phyloP scores from a whole-genome alignment of 441 rosid genomes.

The Cnidoscolus chayamansa region DNA sequence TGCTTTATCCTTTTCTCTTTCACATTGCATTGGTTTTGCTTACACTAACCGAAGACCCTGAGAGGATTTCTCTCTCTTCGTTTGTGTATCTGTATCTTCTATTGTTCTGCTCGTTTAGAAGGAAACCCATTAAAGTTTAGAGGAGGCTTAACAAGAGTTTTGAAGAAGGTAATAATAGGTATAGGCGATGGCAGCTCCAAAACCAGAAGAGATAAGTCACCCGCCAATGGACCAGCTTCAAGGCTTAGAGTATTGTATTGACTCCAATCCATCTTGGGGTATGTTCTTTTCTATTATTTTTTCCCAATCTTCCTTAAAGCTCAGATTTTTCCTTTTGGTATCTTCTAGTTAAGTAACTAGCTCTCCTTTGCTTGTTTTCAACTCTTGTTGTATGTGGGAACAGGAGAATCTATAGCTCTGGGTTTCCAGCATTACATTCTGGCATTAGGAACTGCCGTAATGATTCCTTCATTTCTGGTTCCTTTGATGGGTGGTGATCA shows the following conservation, averaged over 20 bases:
- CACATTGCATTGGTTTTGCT: constrained; percentile 20
- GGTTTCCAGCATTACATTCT: constrained; percentile 96
- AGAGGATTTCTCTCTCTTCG: constrained; percentile 9
- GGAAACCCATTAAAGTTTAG: constrained; percentile 26
- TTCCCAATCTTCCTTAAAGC: background rate
- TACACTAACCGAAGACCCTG: constrained; percentile 3
- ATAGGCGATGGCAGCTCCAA: constrained; percentile 69
- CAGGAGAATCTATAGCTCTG: constrained; percentile 93
- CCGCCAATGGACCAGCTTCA: constrained; percentile 99
- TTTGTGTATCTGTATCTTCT: constrained; percentile 3
- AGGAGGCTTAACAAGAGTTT: background rate
- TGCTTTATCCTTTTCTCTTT: background rate
- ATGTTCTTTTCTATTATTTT: constrained; percentile 16
- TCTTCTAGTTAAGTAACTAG: background rate
- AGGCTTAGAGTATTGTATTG: constrained; percentile 97
- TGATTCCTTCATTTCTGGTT: constrained; percentile 98
- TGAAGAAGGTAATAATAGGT: background rate
- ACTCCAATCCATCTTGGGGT: constrained; percentile 99
- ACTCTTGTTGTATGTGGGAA: constrained; percentile 22
- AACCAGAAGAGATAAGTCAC: constrained; percentile 87
- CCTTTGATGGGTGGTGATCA: constrained; percentile 94
- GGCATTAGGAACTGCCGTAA: constrained; percentile 96
- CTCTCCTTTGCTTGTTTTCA: constrained; percentile 5
- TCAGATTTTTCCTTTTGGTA: background rate
- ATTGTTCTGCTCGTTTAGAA: constrained; percentile 33